Percentiles rank a stretch among this genome's conserved stretches.
These are phyloP conservation scores for Trypanosoma vivax DNA, from an alignment of 208 protist species.

Conservation along the genomic window DNA sequence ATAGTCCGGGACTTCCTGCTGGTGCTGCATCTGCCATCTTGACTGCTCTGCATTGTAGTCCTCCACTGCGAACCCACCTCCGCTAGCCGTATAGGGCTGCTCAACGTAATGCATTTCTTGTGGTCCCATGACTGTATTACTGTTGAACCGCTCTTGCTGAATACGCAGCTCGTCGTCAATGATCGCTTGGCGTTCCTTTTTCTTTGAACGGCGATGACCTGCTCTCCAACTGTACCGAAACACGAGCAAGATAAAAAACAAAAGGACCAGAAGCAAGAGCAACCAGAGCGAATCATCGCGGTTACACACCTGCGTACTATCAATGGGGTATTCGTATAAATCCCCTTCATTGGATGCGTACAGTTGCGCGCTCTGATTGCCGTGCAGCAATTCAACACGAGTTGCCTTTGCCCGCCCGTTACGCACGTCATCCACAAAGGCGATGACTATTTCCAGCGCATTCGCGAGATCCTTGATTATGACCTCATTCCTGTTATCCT, in stretches of 20 bases:
- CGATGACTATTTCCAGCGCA: constrained; percentile 5
- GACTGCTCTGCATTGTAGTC: neutral
- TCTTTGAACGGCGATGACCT: constrained; percentile 45
- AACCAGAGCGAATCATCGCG: constrained; percentile 46
- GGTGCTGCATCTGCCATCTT: too few relatives aligned
- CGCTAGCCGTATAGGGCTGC: too few relatives aligned
- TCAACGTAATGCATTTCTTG: neutral
- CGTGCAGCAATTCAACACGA: neutral
- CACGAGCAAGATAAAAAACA: too few relatives aligned
- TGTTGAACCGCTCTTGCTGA: neutral
- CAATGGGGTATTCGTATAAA: constrained; percentile 15
- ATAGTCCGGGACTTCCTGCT: too few relatives aligned
- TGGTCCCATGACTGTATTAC: neutral
- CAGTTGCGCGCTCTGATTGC: constrained; percentile 16
- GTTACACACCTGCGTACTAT: constrained; percentile 22
- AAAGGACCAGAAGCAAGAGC: constrained; percentile 42
- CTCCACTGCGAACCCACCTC: too few relatives aligned
- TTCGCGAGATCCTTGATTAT: constrained; percentile 6
- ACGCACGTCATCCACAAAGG: constrained; percentile 16
- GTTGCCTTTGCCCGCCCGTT: constrained; percentile 16
- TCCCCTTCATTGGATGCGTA: constrained; percentile 40
- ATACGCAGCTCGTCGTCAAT: constrained; percentile 59
- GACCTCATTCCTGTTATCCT: neutral
- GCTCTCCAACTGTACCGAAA: too few relatives aligned
- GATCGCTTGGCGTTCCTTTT: constrained; percentile 31